A percentile compares a stretch with the other conserved stretches of the same genome.
These are phyloP conservation scores for Nitzschia inconspicua DNA, from an alignment of 108 stramenopile species.

Conservation along the genomic window DNA sequence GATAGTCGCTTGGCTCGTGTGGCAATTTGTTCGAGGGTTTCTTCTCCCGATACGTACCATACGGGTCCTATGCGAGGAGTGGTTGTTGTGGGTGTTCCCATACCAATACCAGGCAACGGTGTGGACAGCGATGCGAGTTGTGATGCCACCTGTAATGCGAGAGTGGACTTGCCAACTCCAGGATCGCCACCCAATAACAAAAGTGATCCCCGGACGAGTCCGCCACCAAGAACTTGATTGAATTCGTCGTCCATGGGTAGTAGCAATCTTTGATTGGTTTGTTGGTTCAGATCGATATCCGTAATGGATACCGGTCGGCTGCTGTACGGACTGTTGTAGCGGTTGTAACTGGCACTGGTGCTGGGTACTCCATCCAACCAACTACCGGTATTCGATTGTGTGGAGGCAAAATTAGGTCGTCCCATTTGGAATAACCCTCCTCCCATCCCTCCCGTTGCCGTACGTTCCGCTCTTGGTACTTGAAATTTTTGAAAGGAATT, in stretches of 20 bases:
- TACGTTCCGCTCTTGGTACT: conserved; percentile 8
- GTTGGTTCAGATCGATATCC: conserved; percentile 54
- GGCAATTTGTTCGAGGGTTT: conserved; percentile 90
- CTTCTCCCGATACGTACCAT: conserved; percentile 93
- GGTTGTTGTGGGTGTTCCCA: conserved; percentile 48
- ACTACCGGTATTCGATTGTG: too few species aligned
- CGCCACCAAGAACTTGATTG: conserved; percentile 91
- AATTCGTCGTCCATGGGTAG: conserved; percentile 81
- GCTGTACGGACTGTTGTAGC: not conserved
- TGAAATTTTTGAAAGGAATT: conserved; percentile 82
- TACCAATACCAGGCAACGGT: conserved; percentile 58
- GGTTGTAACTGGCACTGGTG: conserved; percentile 4
- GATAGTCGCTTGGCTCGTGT: conserved; percentile 74
- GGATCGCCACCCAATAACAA: conserved; percentile 90
- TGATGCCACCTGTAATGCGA: conserved; percentile 71
- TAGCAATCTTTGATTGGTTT: conserved; percentile 22
- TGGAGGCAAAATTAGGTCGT: conserved; percentile 1
- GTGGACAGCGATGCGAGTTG: conserved; percentile 46
- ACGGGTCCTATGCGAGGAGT: conserved; percentile 54
- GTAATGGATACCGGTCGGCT: conserved; percentile 50
- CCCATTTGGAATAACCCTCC: not conserved
- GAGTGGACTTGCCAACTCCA: conserved; percentile 81
- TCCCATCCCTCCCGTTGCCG: not conserved
- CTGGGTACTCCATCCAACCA: conserved; percentile 75
- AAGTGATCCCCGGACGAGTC: conserved; percentile 86